Evolutionary conservation across 306 rosid genomes (phyloP).

Genomic region (Fragaria ananassa): DNA sequence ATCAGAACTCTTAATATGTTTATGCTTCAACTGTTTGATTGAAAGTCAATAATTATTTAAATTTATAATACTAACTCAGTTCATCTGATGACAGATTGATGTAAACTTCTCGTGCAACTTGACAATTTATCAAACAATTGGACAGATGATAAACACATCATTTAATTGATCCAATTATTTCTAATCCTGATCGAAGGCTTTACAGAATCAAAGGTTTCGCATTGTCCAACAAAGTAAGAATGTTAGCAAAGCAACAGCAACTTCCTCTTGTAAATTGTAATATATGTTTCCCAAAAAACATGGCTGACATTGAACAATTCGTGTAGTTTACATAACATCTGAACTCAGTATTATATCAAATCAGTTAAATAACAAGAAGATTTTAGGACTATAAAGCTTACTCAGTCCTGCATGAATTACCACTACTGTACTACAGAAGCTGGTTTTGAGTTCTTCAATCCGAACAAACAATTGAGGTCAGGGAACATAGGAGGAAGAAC

Average conservation of each 20-base stretch:
- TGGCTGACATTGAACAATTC: background rate
- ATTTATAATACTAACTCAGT: background rate
- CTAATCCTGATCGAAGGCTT: background rate
- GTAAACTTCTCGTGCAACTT: too few species aligned
- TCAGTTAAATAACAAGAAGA: conserved; percentile 1
- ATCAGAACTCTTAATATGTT: too few species aligned
- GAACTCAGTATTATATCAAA: background rate
- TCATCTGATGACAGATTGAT: background rate
- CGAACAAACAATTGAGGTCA: conserved; percentile 63
- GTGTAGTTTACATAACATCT: background rate
- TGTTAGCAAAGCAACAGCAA: background rate
- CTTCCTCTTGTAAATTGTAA: background rate
- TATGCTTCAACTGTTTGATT: too few species aligned
- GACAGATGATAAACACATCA: background rate
- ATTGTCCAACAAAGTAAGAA: background rate
- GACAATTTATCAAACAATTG: background rate
- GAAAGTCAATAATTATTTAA: too few species aligned
- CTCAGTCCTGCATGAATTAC: conserved; percentile 21
- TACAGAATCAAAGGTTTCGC: background rate
- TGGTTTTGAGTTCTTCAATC: conserved; percentile 47
- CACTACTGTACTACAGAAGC: conserved; percentile 34
- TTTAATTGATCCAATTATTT: background rate
- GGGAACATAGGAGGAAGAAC: conserved; percentile 59
- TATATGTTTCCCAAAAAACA: background rate
- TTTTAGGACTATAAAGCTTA: background rate